Base-by-base conservation (phyloP, 352 stramenopile genomes). In the Pythium grandisporangium region DNA sequence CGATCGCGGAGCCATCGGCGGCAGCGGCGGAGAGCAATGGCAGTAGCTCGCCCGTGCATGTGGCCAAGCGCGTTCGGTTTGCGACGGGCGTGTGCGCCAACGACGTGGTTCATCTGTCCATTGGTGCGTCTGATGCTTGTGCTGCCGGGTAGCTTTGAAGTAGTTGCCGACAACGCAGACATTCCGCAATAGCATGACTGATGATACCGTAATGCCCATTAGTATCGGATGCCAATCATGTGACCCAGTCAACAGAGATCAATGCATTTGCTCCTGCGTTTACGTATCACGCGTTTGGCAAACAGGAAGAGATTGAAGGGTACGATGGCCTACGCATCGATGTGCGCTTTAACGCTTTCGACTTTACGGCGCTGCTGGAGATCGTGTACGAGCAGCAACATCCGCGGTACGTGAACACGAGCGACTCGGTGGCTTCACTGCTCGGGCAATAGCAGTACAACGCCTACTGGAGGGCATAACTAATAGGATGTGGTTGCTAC, bases 241-340 rank as follows among this genome's bases (percentile, higher is more conserved):
- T 73, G 64, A 55, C 78, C 58, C 17, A 10, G 50, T 50, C 61
- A 11, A 41, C 63, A 26, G 51, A 42, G 30, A 57, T 73, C 22
- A 36, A 65, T 10, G 74, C 49, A 43, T 91, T 90, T 49, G 52
- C 53, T 14, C 79, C 79, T 12, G 65, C 62, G 33, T 90, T 88
- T 55, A 86, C 79, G 41, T 93, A 93, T 52, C 79, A 93, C 32
- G 66, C 69, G 21, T 90, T 89, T 39, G 75, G 73, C 6, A 84
- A 75, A 20, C 64, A 87, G 8, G 76, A 93, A 45, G 24, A 54
- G n/a, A 59, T 90, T 14, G 60, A 76, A 40, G 75, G 76, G 6
- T 90, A 82, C 24, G 56, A 75, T 30, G 67, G 58, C 0, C 60
- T 90, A 6, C 52, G 57, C 8, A 66, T 90, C 16, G 58, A 62